Percentiles rank a stretch among this genome's conserved stretches.
phyloP scores from a whole-genome alignment of 495 filamentous ascomycete species.

The Articulospora tetracladia region DNA sequence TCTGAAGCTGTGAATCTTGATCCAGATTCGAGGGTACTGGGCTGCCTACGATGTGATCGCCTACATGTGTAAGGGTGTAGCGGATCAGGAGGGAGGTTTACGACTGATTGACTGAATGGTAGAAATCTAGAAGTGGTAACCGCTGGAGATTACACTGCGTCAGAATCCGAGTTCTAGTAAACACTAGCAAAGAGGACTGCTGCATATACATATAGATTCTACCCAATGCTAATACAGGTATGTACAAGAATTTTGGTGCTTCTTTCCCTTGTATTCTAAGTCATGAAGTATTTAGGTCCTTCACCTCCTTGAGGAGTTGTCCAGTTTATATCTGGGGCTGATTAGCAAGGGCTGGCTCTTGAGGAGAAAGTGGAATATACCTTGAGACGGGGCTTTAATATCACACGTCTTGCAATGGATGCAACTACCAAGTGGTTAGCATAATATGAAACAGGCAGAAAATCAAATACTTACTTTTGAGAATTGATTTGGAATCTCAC shows the following conservation, averaged over 20 bases:
- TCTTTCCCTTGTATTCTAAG: constrained; percentile 37
- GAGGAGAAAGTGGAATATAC: constrained; percentile 68
- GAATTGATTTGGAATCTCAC: constrained; percentile 97
- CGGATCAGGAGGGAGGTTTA: no score
- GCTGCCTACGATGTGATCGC: no score
- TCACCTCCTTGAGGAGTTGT: constrained; percentile 92
- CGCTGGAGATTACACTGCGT: no score
- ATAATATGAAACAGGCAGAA: background rate
- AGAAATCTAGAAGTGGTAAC: no score
- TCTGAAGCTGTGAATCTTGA: no score
- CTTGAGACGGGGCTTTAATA: constrained; percentile 94
- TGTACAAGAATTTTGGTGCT: constrained; percentile 9
- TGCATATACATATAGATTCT: no score
- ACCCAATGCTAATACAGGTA: no score
- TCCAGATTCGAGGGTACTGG: no score
- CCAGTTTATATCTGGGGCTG: constrained; percentile 94
- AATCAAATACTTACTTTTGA: constrained; percentile 73
- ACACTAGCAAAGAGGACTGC: no score
- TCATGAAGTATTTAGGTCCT: constrained; percentile 95
- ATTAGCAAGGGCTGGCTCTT: constrained; percentile 26
- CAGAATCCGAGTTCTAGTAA: no score
- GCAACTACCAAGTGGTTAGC: constrained; percentile 57
- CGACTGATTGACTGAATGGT: no score
- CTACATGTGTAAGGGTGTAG: no score
- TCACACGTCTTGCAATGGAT: constrained; percentile 99